Base-by-base conservation (phyloP, 2,329 filamentous ascomycete species). In the Hymenoscyphus scutula region DNA sequence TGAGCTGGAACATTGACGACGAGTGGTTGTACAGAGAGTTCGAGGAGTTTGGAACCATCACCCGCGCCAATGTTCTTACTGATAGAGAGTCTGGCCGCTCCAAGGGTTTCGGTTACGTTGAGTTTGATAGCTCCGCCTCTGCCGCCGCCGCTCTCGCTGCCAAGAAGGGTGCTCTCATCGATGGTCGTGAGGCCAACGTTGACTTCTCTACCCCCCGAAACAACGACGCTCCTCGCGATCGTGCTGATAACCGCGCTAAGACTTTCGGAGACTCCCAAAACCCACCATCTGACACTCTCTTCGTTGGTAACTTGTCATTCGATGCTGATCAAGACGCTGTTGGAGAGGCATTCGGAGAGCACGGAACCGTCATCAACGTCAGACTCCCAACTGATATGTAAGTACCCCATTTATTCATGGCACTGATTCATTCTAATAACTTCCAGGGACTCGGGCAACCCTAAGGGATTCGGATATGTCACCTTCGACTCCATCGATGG, bases 1-100 rank as follows among this genome's bases (percentile, higher is more conserved):
- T 91, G 68, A 90, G 87, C 75, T 91, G 88, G 88, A 89, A 88
- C 74, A 80, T 91, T 63, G 88, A 90, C 71, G 88, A 91, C 75
- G 87, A 89, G 64, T 89, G 86, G 87, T 82, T 91, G 68, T 79
- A 79, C 63, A 81, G 82, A 64, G 87, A 90, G 76, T 91, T 91
- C 72, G 83, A 88, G 76, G 78, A 81, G 69, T 90, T 88, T 70
- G 88, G 87, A 70, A 84, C 87, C 75, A 82, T 90, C 68, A 77
- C 79, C 70, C 83, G 85, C 71, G 83, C 82, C 66, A 84, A 85
- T 73, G 81, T 90, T 75, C 85, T 91, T 74, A 88, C 82, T 70
- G 87, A 90, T 76, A 83, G 84, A 70, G 84, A 84, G 48, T 81
- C 80, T 74, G 87, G 87, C 69, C 84, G 86, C 71, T 88, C 87